These are phyloP conservation scores for Corymbia calophylla DNA, from an alignment of 441 rosid species.

Conservation along the genomic window DNA sequence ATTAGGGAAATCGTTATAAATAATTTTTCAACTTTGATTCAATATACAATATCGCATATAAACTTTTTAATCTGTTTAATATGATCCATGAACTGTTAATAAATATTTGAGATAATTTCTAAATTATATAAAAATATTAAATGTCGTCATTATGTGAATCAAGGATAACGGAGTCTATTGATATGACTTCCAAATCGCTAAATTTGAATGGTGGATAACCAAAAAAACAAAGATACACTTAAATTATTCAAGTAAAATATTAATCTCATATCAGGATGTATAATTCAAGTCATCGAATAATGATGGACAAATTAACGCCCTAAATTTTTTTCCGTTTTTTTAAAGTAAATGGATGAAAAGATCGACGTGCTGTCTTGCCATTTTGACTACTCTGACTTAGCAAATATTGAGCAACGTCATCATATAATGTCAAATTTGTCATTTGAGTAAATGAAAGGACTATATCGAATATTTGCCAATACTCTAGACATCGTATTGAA, in stretches of 20 bases:
- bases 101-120: fast-evolving
- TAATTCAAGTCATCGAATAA: background rate
- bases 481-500: fast-evolving
- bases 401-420: fast-evolving
- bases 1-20: background rate
- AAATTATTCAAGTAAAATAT: background rate
- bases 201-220: fast-evolving
- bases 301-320: background rate
- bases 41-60: fast-evolving
- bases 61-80: background rate
- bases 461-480: fast-evolving
- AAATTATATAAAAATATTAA: fast-evolving
- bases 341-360: too few relatives aligned
- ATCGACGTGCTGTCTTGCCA: background rate
- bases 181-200: background rate
- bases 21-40: fast-evolving
- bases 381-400: background rate
- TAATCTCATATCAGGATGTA: background rate
- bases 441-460: fast-evolving
- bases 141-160: fast-evolving
- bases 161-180: fast-evolving
- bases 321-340: background rate
- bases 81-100: fast-evolving
- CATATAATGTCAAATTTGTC: background rate
- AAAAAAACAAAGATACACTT: fast-evolving